phyloP scores from a whole-genome alignment of 2,329 filamentous ascomycete species.

The Aspergillus sp. region DNA sequence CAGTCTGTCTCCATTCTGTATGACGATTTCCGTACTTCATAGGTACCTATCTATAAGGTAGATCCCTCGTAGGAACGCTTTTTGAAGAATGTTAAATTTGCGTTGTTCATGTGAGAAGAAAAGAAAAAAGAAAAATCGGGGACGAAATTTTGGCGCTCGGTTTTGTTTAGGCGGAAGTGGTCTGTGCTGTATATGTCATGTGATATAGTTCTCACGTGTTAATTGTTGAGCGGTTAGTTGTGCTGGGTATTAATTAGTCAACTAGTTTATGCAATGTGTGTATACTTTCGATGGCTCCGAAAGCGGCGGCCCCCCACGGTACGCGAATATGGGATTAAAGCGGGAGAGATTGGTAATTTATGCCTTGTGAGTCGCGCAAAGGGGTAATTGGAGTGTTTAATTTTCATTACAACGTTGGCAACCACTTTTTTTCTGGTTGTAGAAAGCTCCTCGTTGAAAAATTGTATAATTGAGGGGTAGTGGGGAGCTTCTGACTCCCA shows the following conservation, averaged over 20 bases:
- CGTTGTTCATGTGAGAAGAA: slow-evolving; percentile 56
- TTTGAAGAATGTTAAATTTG: slow-evolving; percentile 56
- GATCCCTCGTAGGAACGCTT: slow-evolving; percentile 57
- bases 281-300: slow-evolving; percentile 8
- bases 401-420: background rate
- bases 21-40: slow-evolving; percentile 61
- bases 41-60: slow-evolving; percentile 28
- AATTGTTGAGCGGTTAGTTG: no score
- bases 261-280: background rate
- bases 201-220: background rate
- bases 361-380: background rate
- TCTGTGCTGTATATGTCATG: slow-evolving; percentile 14
- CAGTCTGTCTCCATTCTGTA: slow-evolving; percentile 55
- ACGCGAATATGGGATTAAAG: background rate
- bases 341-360: background rate
- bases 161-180: slow-evolving; percentile 12
- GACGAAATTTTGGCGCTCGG: slow-evolving; percentile 9
- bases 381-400: background rate
- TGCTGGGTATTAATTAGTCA: background rate
- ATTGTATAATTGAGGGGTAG: slow-evolving; percentile 11
- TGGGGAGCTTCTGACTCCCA: slow-evolving; percentile 6
- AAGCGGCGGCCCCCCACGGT: slow-evolving; percentile 15
- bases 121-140: slow-evolving; percentile 29
- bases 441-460: background rate
- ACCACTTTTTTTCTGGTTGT: background rate